Evolutionary conservation across 306 rosid species (phyloP).

Genomic region (Rosa chinensis): DNA sequence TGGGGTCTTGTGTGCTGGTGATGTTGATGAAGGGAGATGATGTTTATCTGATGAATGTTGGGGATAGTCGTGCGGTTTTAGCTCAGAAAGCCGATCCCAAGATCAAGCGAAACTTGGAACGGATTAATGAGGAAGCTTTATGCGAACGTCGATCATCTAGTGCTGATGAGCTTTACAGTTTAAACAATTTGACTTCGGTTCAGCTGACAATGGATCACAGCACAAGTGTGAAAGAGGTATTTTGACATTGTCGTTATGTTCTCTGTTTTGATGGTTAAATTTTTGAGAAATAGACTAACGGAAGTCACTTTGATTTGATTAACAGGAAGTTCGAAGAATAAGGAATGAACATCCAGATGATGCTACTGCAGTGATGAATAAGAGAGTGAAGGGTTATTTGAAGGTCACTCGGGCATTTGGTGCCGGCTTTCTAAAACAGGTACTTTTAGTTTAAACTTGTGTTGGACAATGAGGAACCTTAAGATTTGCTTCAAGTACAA

Average conservation of each 20-base stretch:
- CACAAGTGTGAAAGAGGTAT: constrained; percentile 63
- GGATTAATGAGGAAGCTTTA: constrained; percentile 33
- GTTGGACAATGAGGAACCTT: not conserved
- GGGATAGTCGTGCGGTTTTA: constrained; percentile 73
- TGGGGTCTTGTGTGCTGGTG: constrained; percentile 94
- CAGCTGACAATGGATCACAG: constrained; percentile 81
- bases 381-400: constrained; percentile 73
- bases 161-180: constrained; percentile 27
- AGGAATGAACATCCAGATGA: constrained; percentile 72
- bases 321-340: constrained; percentile 73
- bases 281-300: not conserved
- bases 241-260: not conserved
- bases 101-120: constrained; percentile 25
- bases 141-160: constrained; percentile 18
- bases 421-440: constrained; percentile 90
- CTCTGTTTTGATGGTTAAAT: not conserved
- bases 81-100: constrained; percentile 42
- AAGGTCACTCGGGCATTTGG: constrained; percentile 91
- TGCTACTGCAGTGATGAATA: constrained; percentile 53
- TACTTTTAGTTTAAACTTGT: constrained; percentile 19
- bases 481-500: not conserved
- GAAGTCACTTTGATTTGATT: not conserved
- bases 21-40: constrained; percentile 84
- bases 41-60: constrained; percentile 86
- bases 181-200: constrained; percentile 29